Evolutionary conservation across 768 basidiomycete species (phyloP), one percentile per base, ranked within the genome.

Genomic region (Mycena belliarum): DNA sequence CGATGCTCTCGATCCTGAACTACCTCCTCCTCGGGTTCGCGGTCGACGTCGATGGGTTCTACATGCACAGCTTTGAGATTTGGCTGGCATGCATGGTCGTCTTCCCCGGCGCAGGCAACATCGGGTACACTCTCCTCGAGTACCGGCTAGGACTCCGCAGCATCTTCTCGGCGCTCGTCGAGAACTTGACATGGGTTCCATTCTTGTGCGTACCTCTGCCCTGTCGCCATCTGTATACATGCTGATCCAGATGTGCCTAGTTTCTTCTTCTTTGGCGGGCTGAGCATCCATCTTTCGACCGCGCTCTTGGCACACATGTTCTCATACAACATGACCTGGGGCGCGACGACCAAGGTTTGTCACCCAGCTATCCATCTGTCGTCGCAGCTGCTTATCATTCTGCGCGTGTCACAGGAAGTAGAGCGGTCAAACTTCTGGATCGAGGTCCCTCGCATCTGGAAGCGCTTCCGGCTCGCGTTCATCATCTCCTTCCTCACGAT

Each of bases 351-450:
- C 65, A 91, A 92, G 73, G 79, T 67, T 26, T n/a, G 64, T 52
- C 35, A 20, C 43, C 48, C 23, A 24, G 35, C 43, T 32, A 16
- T 40, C 55, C 40, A 26, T 48, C 52, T 29, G 14, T 51, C 47
- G 2, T 28, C 35, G 15, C 42, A 32, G 24, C 2, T 45, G 9
- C 24, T 40, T n/a, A 58, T 47, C 41, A 15, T 7, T 52, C 15
- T 35, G 32, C 48, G 29, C 8, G 29, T 47, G 43, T 45, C 66
- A n/a, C 83, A 93, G 82, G 89, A 91, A 71, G 91, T 95, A 38
- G 88, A 94, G 71, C 80, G 84, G 46, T 91, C 89, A 6, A 95
- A 94, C 69, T 94, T 96, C 78, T 94, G 90, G 82, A 83, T 89
- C 53, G 93, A 96, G 70, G 85, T 94, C 14, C 94, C 94, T 1